Percentiles rank a stretch among this genome's conserved stretches.
Conservation (phyloP, 2,329 filamentous ascomycete species). For the Leptographium radiaticola region DNA sequence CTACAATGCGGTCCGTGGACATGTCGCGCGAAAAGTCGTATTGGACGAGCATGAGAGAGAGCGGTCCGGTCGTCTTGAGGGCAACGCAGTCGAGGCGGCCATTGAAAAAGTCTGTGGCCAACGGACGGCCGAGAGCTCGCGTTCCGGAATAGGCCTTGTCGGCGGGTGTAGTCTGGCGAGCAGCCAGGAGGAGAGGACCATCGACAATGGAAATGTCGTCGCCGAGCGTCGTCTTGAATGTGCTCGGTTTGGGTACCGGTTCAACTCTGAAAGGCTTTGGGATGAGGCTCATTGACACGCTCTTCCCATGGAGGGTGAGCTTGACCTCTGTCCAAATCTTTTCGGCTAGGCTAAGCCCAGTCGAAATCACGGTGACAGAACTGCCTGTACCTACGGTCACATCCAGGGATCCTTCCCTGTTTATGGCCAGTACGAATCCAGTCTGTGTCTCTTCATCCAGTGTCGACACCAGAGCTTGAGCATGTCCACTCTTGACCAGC, state of each 20-base stretch:
- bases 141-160: not conserved
- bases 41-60: not conserved
- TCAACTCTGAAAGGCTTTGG: not conserved
- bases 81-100: conserved; percentile 1
- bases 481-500: not conserved
- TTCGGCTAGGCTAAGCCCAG: not conserved
- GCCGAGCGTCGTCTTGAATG: not conserved
- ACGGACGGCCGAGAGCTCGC: not conserved
- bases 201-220: not conserved
- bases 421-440: not conserved
- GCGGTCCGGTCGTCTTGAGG: not conserved
- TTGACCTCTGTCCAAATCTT: not conserved
- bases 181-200: not conserved
- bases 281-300: not conserved
- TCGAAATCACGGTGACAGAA: not conserved
- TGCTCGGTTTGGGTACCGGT: not conserved
- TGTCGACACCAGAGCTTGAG: conserved; percentile 1
- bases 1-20: not conserved
- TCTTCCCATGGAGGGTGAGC: not conserved
- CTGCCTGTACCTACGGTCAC: not conserved
- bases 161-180: not conserved
- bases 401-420: not conserved
- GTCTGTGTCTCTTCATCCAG: not conserved
- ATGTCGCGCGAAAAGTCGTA: conserved; percentile 3
- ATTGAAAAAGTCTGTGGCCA: conserved; percentile 2